Evolutionary conservation across 768 basidiomycete genomes (phyloP), one percentile per base, ranked within the genome.

Genomic region (Leccinellum luteum): DNA sequence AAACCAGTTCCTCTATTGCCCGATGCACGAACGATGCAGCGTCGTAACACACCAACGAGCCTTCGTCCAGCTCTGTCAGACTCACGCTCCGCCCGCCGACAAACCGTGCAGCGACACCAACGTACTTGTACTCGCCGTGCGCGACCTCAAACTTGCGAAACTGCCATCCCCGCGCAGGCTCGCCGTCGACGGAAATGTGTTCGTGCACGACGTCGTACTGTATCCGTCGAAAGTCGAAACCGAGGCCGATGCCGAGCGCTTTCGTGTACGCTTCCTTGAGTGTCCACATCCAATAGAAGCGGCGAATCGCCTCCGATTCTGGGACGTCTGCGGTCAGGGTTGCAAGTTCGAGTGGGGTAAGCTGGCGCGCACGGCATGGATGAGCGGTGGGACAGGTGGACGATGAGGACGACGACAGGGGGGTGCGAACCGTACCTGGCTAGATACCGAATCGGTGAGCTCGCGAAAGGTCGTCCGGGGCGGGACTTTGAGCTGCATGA

Each of bases 221-320:
- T 58, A 94, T 81, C 21, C 90, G 82, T 23, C 76, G 77, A 72
- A 93, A 89, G 63, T 93, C 88, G 66, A 92, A 92, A 2, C 90
- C 87, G 14, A 94, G 80, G 0, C 92, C 92, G 32, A 88, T 68
- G 1, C 93, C 93, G 32, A 94, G 78, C 3, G 91, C 90, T 73
- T 94, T 95, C 6, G 90, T 92, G 70, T 93, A 94, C 4, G 93
- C 92, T 70, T 95, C 92, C 73, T 95, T 95, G 68, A 91, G 73
- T 7, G 93, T 93, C 92, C 92, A 94, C 61, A 92, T 82, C 79
- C 86, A 86, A 66, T 88, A 91, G 69, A 94, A 89, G 15, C 76
- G 74, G 45, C 76, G 75, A n/a, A 89, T 72, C 3, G 78, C 81
- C 59, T 86, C 83, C 8, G 73, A 67, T 57, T 79, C 70, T 27